Evolutionary conservation across 768 basidiomycete genomes (phyloP).

Genomic region (Boletellus sp.): DNA sequence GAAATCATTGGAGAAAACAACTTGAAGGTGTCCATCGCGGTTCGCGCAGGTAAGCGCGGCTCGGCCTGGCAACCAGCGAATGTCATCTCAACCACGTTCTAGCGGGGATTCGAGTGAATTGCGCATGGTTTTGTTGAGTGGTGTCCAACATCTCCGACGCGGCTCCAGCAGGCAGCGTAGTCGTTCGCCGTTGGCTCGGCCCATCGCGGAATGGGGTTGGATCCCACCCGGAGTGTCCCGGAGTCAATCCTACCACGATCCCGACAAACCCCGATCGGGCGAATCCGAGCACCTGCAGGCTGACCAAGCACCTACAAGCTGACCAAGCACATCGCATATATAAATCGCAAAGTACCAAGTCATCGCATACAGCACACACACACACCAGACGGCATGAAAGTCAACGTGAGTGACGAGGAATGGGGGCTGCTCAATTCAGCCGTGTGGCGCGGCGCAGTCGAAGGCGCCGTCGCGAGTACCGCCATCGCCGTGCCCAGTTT

Average conservation of each 20-base stretch:
- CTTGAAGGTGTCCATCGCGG: constrained; percentile 14
- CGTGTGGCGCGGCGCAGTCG: constrained; percentile 57
- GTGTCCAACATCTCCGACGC: too few relatives aligned
- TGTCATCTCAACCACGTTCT: too few relatives aligned
- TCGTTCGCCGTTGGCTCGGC: neutral
- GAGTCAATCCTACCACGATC: neutral
- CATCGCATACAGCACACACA: too few relatives aligned
- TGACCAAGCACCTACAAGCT: neutral
- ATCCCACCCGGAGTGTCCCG: neutral
- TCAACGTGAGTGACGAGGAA: constrained; percentile 41
- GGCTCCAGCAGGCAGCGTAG: too few relatives aligned
- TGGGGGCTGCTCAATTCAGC: constrained; percentile 51
- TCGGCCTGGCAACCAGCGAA: too few relatives aligned
- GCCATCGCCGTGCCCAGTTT: constrained; percentile 49
- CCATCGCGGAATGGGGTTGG: neutral
- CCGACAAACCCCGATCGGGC: constrained; percentile 5
- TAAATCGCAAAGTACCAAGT: neutral
- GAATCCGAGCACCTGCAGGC: neutral
- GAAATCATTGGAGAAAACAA: constrained; percentile 13
- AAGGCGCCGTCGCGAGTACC: constrained; percentile 48
- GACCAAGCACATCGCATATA: neutral
- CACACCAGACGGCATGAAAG: constrained; percentile 27
- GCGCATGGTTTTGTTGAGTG: neutral
- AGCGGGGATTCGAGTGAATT: constrained; percentile 15
- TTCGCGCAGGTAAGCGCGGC: constrained; percentile 15